Evolutionary conservation across 495 filamentous ascomycete genomes (phyloP).

Genomic region (Aspergillus heteromorphus): DNA sequence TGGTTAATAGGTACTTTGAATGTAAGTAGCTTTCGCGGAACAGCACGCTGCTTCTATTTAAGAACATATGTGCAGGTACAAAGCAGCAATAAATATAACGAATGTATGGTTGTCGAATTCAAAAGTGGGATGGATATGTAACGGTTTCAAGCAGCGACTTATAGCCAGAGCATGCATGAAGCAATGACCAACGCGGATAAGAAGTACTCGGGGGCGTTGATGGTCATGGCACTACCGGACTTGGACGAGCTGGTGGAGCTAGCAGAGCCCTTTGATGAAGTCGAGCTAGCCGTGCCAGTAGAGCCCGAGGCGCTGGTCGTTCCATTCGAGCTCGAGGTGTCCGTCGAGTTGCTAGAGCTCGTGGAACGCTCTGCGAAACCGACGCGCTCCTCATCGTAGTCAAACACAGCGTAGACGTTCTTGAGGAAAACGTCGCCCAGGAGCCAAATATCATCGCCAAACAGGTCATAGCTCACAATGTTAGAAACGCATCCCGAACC

Average conservation of each 20-base stretch:
- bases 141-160: neutral
- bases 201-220: neutral
- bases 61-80: neutral
- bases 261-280: neutral
- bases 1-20: neutral
- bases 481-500: constrained; percentile 57
- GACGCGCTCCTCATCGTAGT: constrained; percentile 49
- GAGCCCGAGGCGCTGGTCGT: constrained; percentile 5
- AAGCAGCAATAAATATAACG: neutral
- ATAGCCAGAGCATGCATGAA: constrained; percentile 1
- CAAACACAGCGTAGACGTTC: constrained; percentile 86
- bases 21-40: neutral
- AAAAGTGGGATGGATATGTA: neutral
- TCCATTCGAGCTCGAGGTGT: constrained; percentile 4
- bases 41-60: neutral
- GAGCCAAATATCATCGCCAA: constrained; percentile 58
- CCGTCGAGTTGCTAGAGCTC: constrained; percentile 6
- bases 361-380: constrained; percentile 31
- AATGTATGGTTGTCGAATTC: neutral
- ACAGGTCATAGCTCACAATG: constrained; percentile 46
- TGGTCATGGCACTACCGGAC: neutral
- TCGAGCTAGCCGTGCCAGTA: constrained; percentile 4
- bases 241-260: neutral
- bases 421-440: constrained; percentile 81
- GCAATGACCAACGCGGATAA: neutral